Percentiles rank a stretch among this genome's conserved stretches.
Conservation (phyloP, 306 rosid species). For the Abrus precatorius region DNA sequence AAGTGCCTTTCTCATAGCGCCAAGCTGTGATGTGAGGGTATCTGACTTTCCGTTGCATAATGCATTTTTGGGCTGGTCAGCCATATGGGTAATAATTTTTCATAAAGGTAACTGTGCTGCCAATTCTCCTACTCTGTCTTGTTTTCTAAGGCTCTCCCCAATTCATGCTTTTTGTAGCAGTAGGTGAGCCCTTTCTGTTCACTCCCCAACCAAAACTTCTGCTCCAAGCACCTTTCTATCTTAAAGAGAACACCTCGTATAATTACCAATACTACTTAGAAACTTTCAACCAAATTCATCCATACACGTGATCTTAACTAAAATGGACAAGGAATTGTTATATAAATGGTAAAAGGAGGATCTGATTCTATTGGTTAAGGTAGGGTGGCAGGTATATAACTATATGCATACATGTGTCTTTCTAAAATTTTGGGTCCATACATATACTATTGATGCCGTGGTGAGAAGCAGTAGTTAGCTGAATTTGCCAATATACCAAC, state of each 20-base stretch:
- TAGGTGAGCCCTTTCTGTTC: conserved; percentile 73
- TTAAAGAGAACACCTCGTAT: conserved; percentile 50
- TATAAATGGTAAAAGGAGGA: conserved; percentile 1
- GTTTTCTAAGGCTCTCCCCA: conserved; percentile 61
- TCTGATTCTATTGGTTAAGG: conserved; percentile 32
- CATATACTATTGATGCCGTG: conserved; percentile 35
- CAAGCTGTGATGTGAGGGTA: conserved; percentile 60
- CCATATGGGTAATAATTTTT: conserved; percentile 55
- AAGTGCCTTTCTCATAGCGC: conserved; percentile 42
- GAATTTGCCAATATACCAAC: conserved; percentile 77
- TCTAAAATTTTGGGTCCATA: conserved; percentile 10
- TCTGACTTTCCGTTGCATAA: conserved; percentile 42
- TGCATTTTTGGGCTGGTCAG: conserved; percentile 47
- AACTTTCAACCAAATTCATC: conserved; percentile 43
- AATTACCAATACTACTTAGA: conserved; percentile 43
- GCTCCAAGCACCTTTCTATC: conserved; percentile 69
- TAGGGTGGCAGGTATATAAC: conserved; percentile 35
- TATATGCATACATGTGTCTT: neutral
- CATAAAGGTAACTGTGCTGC: conserved; percentile 59
- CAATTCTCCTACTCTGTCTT: conserved; percentile 76
- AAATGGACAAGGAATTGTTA: neutral
- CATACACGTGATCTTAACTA: conserved; percentile 4
- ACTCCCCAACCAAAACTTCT: conserved; percentile 70
- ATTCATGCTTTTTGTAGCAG: conserved; percentile 53
- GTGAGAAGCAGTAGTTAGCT: conserved; percentile 62